Evolutionary conservation across 495 filamentous ascomycete genomes (phyloP).

Genomic region (Massariosphaeria phaeospora): DNA sequence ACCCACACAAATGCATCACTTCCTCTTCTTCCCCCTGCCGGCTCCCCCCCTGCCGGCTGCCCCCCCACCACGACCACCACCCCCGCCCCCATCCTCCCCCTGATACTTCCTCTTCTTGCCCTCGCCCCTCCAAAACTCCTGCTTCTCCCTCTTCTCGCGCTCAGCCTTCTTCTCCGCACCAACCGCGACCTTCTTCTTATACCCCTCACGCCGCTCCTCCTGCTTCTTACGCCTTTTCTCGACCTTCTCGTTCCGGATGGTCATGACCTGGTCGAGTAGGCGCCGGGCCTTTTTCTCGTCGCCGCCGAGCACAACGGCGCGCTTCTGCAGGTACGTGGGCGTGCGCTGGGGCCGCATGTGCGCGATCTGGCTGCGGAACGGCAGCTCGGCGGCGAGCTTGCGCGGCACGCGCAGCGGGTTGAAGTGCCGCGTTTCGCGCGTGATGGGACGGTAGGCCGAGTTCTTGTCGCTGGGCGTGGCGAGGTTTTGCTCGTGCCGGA

Average conservation of each 20-base stretch:
- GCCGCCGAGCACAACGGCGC: slow-evolving; percentile 72
- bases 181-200: slow-evolving; percentile 74
- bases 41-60: slow-evolving; percentile 3
- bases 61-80: neutral
- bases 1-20: no score
- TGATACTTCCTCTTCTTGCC: slow-evolving; percentile 83
- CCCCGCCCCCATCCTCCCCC: slow-evolving; percentile 58
- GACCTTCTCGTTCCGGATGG: slow-evolving; percentile 82
- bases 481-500: slow-evolving; percentile 70
- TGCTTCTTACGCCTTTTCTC: slow-evolving; percentile 76
- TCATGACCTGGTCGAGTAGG: slow-evolving; percentile 90
- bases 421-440: slow-evolving; percentile 78
- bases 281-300: slow-evolving; percentile 87
- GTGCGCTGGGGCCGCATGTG: slow-evolving; percentile 72
- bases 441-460: slow-evolving; percentile 75
- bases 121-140: slow-evolving; percentile 89
- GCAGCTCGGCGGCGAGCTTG: slow-evolving; percentile 75
- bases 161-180: slow-evolving; percentile 73
- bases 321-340: slow-evolving; percentile 88
- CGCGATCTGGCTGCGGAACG: slow-evolving; percentile 87
- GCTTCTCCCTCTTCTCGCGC: slow-evolving; percentile 81
- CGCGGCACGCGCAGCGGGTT: slow-evolving; percentile 88
- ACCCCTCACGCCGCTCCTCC: slow-evolving; percentile 72
- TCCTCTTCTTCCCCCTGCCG: slow-evolving; percentile 14
- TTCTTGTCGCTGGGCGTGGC: slow-evolving; percentile 72